Base-by-base conservation (phyloP, 139 green algal genomes). In the Chlamydomonas schloesseri region DNA sequence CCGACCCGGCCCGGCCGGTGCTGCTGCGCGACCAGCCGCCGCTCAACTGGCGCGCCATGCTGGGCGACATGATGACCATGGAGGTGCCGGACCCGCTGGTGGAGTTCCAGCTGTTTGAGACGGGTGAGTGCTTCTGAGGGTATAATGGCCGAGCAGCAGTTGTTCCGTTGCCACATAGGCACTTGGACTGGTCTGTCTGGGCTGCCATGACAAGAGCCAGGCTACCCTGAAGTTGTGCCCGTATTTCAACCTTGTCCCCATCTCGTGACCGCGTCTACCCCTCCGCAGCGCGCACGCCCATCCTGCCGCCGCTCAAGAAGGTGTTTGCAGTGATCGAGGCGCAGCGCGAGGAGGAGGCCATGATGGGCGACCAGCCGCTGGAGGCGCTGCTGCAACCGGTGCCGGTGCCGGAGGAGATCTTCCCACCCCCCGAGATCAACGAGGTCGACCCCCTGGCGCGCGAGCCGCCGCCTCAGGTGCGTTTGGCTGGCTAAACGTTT, bases 101-200 rank as follows among this genome's bases (percentile, higher is more conserved):
- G 70, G 87, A 94, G 73, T 89, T 94, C 72, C 87, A 94, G 78
- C 83, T 91, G 82, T 91, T 91, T 58, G 88, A 89, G 55, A 91
- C 82, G 42, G 82, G 88, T 87, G 64, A 15, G 84, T n/a, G n/a
- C n/a, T n/a, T n/a, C n/a, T n/a, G n/a, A n/a, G n/a, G n/a, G n/a
- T n/a, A n/a, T n/a, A n/a, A n/a, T n/a, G n/a, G n/a, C n/a, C n/a
- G n/a, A n/a, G n/a, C n/a, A n/a, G 28, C 42, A 14, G 17, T 8
- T n/a, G 24, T 21, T n/a, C 62, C 62, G 62, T 69, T n/a, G n/a
- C n/a, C n/a, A n/a, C n/a, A n/a, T n/a, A n/a, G n/a, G n/a, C 42
- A 50, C 42, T 50, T 50, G 42, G 42, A 50, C n/a, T n/a, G n/a
- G n/a, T n/a, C n/a, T n/a, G n/a, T n/a, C n/a, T n/a, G n/a, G n/a